Percentiles rank a stretch among this genome's conserved stretches.
phyloP scores from a whole-genome alignment of 2,329 filamentous ascomycete species.

The Chlorencoelia australis region DNA sequence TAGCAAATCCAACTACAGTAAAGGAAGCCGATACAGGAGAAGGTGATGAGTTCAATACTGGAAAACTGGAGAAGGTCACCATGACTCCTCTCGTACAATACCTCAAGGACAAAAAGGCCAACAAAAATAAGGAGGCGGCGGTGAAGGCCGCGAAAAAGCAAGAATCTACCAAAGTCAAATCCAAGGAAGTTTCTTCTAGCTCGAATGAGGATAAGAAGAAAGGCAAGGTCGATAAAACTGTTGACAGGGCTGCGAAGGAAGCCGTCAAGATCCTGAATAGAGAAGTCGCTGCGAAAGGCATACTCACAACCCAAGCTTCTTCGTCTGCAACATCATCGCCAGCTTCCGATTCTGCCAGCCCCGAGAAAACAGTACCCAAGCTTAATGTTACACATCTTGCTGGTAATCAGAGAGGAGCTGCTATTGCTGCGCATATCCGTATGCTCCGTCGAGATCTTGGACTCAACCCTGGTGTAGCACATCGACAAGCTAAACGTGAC shows the following conservation, averaged over 20 bases:
- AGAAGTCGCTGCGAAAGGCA: conserved; percentile 41
- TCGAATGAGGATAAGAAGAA: conserved; percentile 41
- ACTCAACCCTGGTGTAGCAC: conserved; percentile 51
- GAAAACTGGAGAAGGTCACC: conserved; percentile 48
- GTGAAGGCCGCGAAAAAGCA: conserved; percentile 44
- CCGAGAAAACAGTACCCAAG: conserved; percentile 33
- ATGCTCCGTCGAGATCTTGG: conserved; percentile 58
- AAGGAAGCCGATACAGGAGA: conserved; percentile 40
- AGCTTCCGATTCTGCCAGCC: neutral
- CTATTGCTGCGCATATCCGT: conserved; percentile 53
- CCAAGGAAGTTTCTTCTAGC: conserved; percentile 37
- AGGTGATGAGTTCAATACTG: conserved; percentile 10
- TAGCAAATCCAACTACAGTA: conserved; percentile 57
- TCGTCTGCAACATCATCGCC: conserved; percentile 10
- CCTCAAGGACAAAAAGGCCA: conserved; percentile 84
- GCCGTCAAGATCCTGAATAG: conserved; percentile 55
- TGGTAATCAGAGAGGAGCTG: conserved; percentile 26
- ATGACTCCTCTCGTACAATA: conserved; percentile 87
- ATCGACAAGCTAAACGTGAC: conserved; percentile 49
- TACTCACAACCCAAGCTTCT: conserved; percentile 32
- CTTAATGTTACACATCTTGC: conserved; percentile 40
- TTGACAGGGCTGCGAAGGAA: conserved; percentile 50
- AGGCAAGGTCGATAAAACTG: conserved; percentile 51
- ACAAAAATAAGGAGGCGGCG: conserved; percentile 48
- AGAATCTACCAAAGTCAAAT: conserved; percentile 35